Evolutionary conservation across 345 rosid species (phyloP).

Genomic region (Salix brachista): DNA sequence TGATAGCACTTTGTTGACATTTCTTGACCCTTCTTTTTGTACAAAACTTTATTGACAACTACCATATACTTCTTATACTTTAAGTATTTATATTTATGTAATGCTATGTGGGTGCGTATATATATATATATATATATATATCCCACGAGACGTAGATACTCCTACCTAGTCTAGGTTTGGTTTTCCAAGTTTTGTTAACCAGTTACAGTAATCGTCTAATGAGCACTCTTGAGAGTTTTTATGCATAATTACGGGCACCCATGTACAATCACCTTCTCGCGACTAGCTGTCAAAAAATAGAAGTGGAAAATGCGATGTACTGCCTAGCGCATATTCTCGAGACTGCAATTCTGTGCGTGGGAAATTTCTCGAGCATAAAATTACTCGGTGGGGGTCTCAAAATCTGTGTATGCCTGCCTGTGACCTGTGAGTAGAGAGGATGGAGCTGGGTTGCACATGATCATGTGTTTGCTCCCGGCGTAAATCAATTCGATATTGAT

Average conservation of each 20-base stretch:
- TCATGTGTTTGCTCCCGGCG: background rate
- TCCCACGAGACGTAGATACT: background rate
- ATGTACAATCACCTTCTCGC: background rate
- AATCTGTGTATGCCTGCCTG: background rate
- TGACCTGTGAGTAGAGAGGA: background rate
- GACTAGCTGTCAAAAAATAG: background rate
- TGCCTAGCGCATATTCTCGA: constrained; percentile 5
- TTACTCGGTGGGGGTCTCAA: background rate
- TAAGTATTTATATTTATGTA: background rate
- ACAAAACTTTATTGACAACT: constrained; percentile 25
- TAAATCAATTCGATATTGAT: background rate
- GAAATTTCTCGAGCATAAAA: background rate
- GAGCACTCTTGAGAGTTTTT: background rate
- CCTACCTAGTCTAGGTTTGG: background rate
- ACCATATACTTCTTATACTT: background rate
- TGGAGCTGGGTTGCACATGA: constrained; percentile 12
- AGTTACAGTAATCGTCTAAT: background rate
- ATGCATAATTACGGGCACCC: constrained; percentile 4
- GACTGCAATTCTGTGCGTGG: constrained; percentile 7
- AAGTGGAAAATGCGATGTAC: background rate
- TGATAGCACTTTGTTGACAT: constrained; percentile 24
- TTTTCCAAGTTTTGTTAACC: background rate
- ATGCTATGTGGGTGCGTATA: background rate
- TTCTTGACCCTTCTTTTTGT: constrained; percentile 16
- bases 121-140: no score